Percentiles rank a stretch among this genome's conserved stretches.
phyloP scores from a whole-genome alignment of 345 rosid species.

The Geranium rotundifolium region DNA sequence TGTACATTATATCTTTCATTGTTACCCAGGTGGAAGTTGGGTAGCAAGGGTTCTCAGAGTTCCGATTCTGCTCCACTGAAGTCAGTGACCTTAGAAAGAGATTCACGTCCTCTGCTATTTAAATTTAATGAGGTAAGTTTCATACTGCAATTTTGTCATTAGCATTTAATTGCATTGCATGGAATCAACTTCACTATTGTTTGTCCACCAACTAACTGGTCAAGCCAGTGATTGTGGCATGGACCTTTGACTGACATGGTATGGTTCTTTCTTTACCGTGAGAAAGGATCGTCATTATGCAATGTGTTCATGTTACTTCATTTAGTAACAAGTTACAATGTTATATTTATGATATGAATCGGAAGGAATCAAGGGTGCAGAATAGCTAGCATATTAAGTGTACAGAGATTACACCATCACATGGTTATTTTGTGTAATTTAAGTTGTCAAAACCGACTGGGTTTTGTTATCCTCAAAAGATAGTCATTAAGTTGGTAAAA shows the following conservation, averaged over 20 bases:
- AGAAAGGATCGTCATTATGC: too few species aligned
- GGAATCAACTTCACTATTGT: background rate
- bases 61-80: conserved; percentile 27
- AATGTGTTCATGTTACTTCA: too few species aligned
- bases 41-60: conserved; percentile 31
- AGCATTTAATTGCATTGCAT: background rate
- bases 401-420: too few species aligned
- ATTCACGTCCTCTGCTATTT: conserved; percentile 66
- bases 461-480: background rate
- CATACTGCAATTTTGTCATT: conserved; percentile 3
- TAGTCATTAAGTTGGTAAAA: background rate
- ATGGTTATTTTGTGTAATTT: too few species aligned
- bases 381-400: too few species aligned
- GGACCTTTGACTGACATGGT: background rate
- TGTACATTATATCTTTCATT: conserved; percentile 6
- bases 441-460: too few species aligned
- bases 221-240: background rate
- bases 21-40: conserved; percentile 53
- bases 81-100: conserved; percentile 41
- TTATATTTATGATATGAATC: too few species aligned
- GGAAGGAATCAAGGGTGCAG: too few species aligned
- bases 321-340: too few species aligned
- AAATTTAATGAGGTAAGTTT: conserved; percentile 73
- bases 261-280: background rate
- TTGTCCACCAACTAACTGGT: background rate